These are phyloP conservation scores for Talinum fruticosum DNA, from an alignment of 148 eudicot genomes.

Conservation along the genomic window DNA sequence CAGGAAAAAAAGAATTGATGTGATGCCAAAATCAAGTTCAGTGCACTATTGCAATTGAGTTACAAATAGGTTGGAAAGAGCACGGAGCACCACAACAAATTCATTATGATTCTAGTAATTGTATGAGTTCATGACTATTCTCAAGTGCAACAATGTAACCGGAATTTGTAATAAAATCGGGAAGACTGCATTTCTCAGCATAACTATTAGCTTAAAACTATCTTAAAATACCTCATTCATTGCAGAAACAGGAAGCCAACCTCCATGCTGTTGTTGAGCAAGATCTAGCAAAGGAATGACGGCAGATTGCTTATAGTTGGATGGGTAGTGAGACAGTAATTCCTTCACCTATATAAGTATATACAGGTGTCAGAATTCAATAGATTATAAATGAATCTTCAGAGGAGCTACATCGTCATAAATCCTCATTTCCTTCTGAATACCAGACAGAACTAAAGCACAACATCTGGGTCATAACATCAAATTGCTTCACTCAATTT, in stretches of 20 bases:
- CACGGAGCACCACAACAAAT: too few species aligned
- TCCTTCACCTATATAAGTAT: conserved; percentile 66
- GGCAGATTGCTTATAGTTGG: conserved; percentile 98
- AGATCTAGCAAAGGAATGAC: conserved; percentile 95
- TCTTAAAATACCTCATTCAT: conserved; percentile 75
- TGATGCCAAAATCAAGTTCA: not conserved
- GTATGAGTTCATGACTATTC: not conserved
- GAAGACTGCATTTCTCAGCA: not conserved
- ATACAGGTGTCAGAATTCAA: not conserved
- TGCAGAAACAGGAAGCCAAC: conserved; percentile 99
- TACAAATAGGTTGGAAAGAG: too few species aligned
- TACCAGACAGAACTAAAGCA: not conserved
- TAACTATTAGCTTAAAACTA: not conserved
- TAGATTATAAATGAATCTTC: not conserved
- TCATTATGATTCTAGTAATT: too few species aligned
- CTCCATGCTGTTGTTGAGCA: conserved; percentile 98
- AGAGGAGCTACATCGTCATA: not conserved
- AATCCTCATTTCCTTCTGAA: not conserved
- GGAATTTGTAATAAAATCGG: too few species aligned
- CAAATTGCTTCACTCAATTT: not conserved
- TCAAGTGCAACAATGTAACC: not conserved
- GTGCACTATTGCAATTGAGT: not conserved
- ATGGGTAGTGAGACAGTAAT: conserved; percentile 81
- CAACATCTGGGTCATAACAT: not conserved
- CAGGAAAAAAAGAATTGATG: not conserved